Base-by-base conservation (phyloP, 495 filamentous ascomycete species). In the Saxophila tyrrhenica region DNA sequence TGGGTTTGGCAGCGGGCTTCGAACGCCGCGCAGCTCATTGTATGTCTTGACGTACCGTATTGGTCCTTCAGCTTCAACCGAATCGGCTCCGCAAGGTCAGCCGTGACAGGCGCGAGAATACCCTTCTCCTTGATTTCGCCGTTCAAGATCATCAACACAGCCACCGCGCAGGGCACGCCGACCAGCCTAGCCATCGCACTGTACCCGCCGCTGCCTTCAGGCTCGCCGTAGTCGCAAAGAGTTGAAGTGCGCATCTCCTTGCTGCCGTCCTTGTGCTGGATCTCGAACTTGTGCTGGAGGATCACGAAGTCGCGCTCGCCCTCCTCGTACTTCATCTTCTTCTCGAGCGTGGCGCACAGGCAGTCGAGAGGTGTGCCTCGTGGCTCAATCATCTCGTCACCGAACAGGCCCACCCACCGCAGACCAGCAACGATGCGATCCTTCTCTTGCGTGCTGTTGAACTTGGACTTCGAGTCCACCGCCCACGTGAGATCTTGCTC, bases 231-330 rank as follows among this genome's bases (percentile, higher is more conserved):
- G 66, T 94, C 91, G 69, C 75, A 76, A 8, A 96, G 78, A 13
- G 90, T 96, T 39, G 79, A 84, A 8, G 86, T 89, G 43, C 81
- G 75, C 38, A 79, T 86, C 76, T 94, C 84, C 66, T 80, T 71
- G 53, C 66, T 73, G 57, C 83, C 84, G 63, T 95, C 87, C 66
- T 80, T 79, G 65, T 83, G 69, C 75, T 95, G 85, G 62, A 96
- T 86, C 67, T 83, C 84, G 67, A 95, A 96, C 67, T 85, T 88
- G 78, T 98, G 92, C 73, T 94, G 88, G 39, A 95, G 79, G 78
- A 92, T 86, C 15, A 72, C 62, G 63, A 95, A 72, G 64, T 94
- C 89, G 39, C 91, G 81, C 81, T 95, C 92, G 38, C 78, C 82
- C 53, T 83, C 75, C 60, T 76, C 86, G 67, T 83, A 96, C 67